Evolutionary conservation across 352 stramenopile genomes (phyloP).

Genomic region (Hyaloperonospora arabidopsidis): DNA sequence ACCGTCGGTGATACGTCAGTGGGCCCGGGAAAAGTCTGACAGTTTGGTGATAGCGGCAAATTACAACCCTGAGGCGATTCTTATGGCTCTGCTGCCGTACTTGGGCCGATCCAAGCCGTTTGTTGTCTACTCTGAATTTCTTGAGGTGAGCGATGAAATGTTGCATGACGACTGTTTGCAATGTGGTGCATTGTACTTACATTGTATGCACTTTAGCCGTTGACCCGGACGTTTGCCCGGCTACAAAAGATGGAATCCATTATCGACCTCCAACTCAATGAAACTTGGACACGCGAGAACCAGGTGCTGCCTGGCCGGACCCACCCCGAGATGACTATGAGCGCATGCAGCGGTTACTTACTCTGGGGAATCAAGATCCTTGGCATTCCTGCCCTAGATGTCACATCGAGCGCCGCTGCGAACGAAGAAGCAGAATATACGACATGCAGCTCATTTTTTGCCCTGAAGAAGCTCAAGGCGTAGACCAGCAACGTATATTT

Average conservation of each 20-base stretch:
- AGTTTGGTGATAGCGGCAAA: slow-evolving; percentile 86
- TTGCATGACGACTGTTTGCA: neutral
- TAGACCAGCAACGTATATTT: slow-evolving; percentile 7
- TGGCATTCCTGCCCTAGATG: slow-evolving; percentile 21
- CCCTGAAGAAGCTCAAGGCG: slow-evolving; percentile 23
- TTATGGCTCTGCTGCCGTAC: slow-evolving; percentile 87
- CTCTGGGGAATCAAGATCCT: slow-evolving; percentile 90
- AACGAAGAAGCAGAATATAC: neutral
- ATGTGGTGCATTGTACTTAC: neutral
- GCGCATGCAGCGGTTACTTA: slow-evolving; percentile 91
- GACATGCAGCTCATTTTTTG: slow-evolving; percentile 2
- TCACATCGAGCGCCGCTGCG: neutral
- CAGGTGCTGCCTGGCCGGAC: slow-evolving; percentile 90
- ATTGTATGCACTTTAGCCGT: slow-evolving; percentile 38
- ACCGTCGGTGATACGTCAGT: slow-evolving; percentile 55
- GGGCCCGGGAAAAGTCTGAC: slow-evolving; percentile 65
- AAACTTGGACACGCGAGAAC: slow-evolving; percentile 94
- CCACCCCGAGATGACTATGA: slow-evolving; percentile 96
- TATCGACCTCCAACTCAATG: slow-evolving; percentile 90
- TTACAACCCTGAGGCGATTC: slow-evolving; percentile 83
- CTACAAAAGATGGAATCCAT: slow-evolving; percentile 87
- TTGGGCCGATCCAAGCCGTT: slow-evolving; percentile 89
- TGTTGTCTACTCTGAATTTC: slow-evolving; percentile 93
- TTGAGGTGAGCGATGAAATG: slow-evolving; percentile 40
- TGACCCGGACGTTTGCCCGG: slow-evolving; percentile 85